These are phyloP conservation scores for Xylariaceae sp. DNA, from an alignment of 2,329 filamentous ascomycete genomes.

Conservation along the genomic window DNA sequence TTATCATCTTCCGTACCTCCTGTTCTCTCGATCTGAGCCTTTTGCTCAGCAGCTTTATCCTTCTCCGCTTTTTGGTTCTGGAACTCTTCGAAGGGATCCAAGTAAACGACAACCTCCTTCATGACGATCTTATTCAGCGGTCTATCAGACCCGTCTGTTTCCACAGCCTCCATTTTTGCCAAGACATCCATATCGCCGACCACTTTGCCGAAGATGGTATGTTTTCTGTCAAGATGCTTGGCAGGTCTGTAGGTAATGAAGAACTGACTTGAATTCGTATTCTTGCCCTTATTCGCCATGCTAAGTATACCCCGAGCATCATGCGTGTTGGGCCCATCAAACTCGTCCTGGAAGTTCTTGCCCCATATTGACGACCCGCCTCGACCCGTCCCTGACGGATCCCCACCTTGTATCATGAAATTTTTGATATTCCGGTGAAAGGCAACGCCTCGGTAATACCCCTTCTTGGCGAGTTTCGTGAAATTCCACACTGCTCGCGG, in stretches of 20 bases:
- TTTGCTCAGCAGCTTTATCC: constrained; percentile 54
- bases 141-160: constrained; percentile 69
- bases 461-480: constrained; percentile 77
- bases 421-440: constrained; percentile 94
- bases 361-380: constrained; percentile 92
- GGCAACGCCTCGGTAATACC: constrained; percentile 78
- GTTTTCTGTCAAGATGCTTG: constrained; percentile 86
- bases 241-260: constrained; percentile 87
- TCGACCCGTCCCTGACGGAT: constrained; percentile 85
- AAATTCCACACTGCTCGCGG: constrained; percentile 98
- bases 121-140: constrained; percentile 78
- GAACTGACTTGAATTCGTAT: constrained; percentile 92
- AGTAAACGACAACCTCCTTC: constrained; percentile 76
- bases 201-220: constrained; percentile 91
- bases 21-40: constrained; percentile 57
- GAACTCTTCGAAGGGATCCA: constrained; percentile 96
- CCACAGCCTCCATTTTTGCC: constrained; percentile 69
- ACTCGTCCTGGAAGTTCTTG: constrained; percentile 90
- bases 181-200: constrained; percentile 73
- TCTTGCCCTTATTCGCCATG: constrained; percentile 99
- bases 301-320: constrained; percentile 73
- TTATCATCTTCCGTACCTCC: constrained; percentile 83
- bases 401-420: constrained; percentile 98
- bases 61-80: constrained; percentile 66
- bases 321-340: constrained; percentile 85